Evolutionary conservation across 1,284 basidiomycete genomes (phyloP).

Genomic region (Tilletia setariae): DNA sequence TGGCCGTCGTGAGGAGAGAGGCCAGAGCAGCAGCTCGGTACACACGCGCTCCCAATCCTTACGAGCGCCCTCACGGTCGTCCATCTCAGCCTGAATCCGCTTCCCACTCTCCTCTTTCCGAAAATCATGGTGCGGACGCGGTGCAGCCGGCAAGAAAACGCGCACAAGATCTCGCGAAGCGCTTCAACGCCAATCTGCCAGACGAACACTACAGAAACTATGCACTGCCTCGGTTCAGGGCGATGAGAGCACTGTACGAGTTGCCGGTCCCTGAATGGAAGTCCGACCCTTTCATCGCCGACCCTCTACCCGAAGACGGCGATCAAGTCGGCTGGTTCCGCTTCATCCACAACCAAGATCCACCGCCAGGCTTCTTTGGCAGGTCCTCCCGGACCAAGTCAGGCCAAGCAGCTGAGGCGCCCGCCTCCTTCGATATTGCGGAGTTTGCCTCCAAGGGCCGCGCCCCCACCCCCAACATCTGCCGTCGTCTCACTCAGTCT

Average conservation of each 20-base stretch:
- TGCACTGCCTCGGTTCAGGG: not conserved
- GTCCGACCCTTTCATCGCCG: not conserved
- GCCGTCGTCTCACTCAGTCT: not conserved
- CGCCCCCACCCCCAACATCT: not conserved
- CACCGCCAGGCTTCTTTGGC: not conserved
- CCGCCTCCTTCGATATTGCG: not conserved
- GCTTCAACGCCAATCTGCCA: not conserved
- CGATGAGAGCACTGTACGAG: not conserved
- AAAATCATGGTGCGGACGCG: not conserved
- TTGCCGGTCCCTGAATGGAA: not conserved
- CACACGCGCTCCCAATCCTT: constrained; percentile 7
- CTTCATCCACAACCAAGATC: constrained; percentile 6
- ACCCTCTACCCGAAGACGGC: not conserved
- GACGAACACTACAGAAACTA: not conserved
- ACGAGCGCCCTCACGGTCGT: not conserved
- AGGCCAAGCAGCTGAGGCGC: not conserved
- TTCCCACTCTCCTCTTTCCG: not conserved
- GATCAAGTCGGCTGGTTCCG: not conserved
- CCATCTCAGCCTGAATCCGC: too few species aligned
- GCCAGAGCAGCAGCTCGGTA: not conserved
- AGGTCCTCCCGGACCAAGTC: not conserved
- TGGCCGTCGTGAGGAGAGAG: not conserved
- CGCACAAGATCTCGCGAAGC: not conserved
- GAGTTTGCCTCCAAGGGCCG: not conserved
- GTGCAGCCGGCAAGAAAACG: not conserved